phyloP scores from a whole-genome alignment of 2,329 filamentous ascomycete species.

The Paracamarosporium sp. region DNA sequence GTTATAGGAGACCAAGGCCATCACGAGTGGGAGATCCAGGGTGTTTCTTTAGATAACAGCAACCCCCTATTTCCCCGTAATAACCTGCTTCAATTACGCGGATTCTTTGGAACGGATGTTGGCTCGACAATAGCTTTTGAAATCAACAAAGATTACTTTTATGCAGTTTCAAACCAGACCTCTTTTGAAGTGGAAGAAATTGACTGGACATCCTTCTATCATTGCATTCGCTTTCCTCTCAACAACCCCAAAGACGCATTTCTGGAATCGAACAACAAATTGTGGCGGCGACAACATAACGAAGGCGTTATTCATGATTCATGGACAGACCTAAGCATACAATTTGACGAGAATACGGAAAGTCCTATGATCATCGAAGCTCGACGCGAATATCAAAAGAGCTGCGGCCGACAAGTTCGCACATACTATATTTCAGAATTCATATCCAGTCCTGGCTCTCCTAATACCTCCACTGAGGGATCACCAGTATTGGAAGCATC shows the following conservation, averaged over 20 bases:
- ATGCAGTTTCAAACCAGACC: constrained; percentile 72
- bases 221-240: constrained; percentile 69
- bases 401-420: constrained; percentile 63
- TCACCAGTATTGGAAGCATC: constrained; percentile 10
- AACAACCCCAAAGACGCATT: constrained; percentile 48
- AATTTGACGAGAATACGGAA: constrained; percentile 65
- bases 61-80: constrained; percentile 49
- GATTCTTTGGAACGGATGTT: constrained; percentile 69
- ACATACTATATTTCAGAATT: constrained; percentile 71
- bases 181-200: constrained; percentile 68
- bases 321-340: constrained; percentile 72
- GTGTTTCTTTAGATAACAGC: constrained; percentile 47
- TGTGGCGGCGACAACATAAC: constrained; percentile 72
- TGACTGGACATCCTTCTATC: constrained; percentile 74
- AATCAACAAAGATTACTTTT: constrained; percentile 70
- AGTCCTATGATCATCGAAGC: constrained; percentile 69
- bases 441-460: constrained; percentile 32
- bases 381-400: constrained; percentile 70
- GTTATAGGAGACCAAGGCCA: constrained; percentile 60
- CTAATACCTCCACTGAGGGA: constrained; percentile 5
- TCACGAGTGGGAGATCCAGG: constrained; percentile 68
- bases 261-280: constrained; percentile 55
- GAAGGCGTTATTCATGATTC: constrained; percentile 77
- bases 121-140: constrained; percentile 75
- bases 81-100: constrained; percentile 60